A percentile compares a stretch with the other conserved stretches of the same genome.
These are phyloP conservation scores for Saccharomycopsis schoenii DNA, from an alignment of 805 yeast genomes.

Conservation along the genomic window DNA sequence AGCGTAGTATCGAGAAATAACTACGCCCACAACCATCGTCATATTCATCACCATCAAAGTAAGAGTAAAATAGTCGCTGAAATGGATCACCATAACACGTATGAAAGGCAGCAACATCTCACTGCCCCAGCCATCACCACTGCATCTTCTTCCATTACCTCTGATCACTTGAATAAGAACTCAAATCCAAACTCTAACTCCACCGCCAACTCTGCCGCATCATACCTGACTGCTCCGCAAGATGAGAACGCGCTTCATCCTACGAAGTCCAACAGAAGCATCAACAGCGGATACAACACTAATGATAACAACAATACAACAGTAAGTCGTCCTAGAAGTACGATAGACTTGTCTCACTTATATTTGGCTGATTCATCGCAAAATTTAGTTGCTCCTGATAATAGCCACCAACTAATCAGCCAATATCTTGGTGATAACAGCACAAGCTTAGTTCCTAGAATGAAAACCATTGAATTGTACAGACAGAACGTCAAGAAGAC, in stretches of 20 bases:
- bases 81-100: background rate
- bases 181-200: background rate
- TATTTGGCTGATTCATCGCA: conserved; percentile 27
- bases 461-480: conserved; percentile 80
- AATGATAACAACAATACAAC: background rate
- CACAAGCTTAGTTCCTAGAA: conserved; percentile 50
- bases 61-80: too few species aligned
- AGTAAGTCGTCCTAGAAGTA: background rate
- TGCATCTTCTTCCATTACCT: background rate
- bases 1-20: too few species aligned
- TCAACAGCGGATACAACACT: too few species aligned
- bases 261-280: too few species aligned
- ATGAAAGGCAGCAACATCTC: background rate
- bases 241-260: background rate
- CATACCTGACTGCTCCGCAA: background rate
- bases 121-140: conserved; percentile 8
- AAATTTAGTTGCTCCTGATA: conserved; percentile 31
- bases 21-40: too few species aligned
- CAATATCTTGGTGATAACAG: conserved; percentile 45
- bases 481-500: conserved; percentile 76
- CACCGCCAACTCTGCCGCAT: background rate
- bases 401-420: conserved; percentile 41
- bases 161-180: background rate
- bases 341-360: conserved; percentile 34
- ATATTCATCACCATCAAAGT: too few species aligned